Evolutionary conservation across 768 basidiomycete species (phyloP).

Genomic region (Atractiella rhizophila): DNA sequence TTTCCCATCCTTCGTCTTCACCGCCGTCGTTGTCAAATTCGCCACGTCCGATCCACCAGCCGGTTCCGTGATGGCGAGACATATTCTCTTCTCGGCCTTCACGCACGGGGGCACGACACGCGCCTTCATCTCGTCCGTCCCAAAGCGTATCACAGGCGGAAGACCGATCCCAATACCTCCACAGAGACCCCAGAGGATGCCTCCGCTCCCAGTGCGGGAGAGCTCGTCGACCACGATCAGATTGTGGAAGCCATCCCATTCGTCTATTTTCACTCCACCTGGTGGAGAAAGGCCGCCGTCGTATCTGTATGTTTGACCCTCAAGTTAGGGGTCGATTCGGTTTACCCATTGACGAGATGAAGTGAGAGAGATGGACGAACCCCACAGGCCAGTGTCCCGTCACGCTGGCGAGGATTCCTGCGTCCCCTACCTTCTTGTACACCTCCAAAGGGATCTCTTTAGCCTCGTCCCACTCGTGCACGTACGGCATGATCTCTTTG

Average conservation of each 20-base stretch:
- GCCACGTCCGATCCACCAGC: slow-evolving; percentile 16
- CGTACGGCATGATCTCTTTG: slow-evolving; percentile 11
- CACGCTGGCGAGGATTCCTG: slow-evolving; percentile 9
- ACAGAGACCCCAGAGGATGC: slow-evolving; percentile 4
- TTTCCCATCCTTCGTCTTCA: slow-evolving; percentile 12
- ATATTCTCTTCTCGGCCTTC: slow-evolving; percentile 13
- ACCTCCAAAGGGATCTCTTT: slow-evolving; percentile 11
- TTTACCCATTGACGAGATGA: background rate
- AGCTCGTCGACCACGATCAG: slow-evolving; percentile 13
- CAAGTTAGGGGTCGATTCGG: background rate
- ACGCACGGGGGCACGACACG: slow-evolving; percentile 5
- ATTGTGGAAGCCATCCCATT: slow-evolving; percentile 18
- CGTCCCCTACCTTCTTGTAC: slow-evolving; percentile 8
- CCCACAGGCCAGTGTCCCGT: background rate
- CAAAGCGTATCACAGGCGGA: slow-evolving; percentile 9
- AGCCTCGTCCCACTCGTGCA: slow-evolving; percentile 14
- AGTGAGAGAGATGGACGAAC: background rate
- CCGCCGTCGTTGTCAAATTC: slow-evolving; percentile 14
- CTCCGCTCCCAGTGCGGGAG: no score
- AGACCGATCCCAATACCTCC: slow-evolving; percentile 11
- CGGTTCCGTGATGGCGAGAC: slow-evolving; percentile 17
- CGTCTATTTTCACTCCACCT: slow-evolving; percentile 4
- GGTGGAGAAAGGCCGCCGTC: background rate
- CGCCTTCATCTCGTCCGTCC: slow-evolving; percentile 2
- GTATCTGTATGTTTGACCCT: background rate